Base-by-base conservation (phyloP, 2,329 filamentous ascomycete genomes). In the Periglandula ipomoeae region DNA sequence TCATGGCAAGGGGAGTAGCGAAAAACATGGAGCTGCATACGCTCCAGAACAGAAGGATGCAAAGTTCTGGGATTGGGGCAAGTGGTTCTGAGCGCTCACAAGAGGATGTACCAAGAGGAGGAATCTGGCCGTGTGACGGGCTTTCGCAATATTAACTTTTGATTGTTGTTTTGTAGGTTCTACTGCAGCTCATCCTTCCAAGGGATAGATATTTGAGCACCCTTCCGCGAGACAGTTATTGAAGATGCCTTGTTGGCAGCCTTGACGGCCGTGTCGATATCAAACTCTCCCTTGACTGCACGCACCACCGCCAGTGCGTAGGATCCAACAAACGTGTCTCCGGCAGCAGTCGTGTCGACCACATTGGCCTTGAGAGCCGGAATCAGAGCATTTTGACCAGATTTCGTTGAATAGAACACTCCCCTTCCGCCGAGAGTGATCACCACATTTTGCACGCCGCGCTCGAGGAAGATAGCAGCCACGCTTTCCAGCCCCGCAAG, bases 261-360 rank as follows among this genome's bases (percentile, higher is more conserved):
- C 49, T 68, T 57, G 48, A 71, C 61, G 24, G 84, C 81, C 1
- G 72, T 70, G 50, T 76, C 76, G 40, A 85, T 73, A 50, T 77
- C 72, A 50, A 81, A 77, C 11, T 50, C 52, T 11, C 49, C 58
- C 23, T 51, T 58, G 32, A 54, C 56, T n/a, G 61, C 61, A 46
- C 62, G 73, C 35, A 87, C 87, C 26, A 85, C 76, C 50, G 82
- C 79, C 23, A 93, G 79, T 3, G 88, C 86, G 64, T 95, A 95
- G 20, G 81, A 85, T 2, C 93, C 91, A 5, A 94, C 87, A 68
- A 96, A 96, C 0, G 91, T 96, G 65, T 97, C 91, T 0, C 91
- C 91, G 5, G 93, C 93, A 2, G 86, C 91, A 7, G 91, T 97
- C 1, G 91, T 97, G 65, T 97, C 91, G 4, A 96, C 81, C 2